Conservation (phyloP, 331 rosid species). For the Quercus lobata region DNA sequence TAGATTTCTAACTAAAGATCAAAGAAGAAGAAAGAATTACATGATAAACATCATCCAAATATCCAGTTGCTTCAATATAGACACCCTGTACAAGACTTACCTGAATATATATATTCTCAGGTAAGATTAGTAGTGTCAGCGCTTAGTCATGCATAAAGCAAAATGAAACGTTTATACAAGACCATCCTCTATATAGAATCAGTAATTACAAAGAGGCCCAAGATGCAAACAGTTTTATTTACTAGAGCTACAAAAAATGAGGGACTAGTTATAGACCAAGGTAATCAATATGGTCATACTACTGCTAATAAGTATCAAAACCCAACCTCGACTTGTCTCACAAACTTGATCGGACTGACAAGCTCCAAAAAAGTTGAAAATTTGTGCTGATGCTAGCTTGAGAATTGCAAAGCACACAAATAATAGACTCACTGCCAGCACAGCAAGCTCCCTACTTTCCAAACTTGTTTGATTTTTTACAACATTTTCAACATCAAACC, state of each 20-base stretch:
- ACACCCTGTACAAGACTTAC: background rate
- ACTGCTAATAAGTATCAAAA: slow-evolving; percentile 55
- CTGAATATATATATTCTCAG: background rate
- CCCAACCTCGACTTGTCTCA: slow-evolving; percentile 60
- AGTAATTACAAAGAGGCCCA: background rate
- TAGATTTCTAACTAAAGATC: no score
- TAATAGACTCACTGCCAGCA: slow-evolving; percentile 61
- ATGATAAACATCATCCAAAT: background rate
- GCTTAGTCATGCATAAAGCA: background rate
- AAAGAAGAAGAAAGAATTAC: no score
- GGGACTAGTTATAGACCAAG: slow-evolving; percentile 47
- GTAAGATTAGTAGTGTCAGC: background rate
- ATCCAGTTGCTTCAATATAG: background rate
- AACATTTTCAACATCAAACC: slow-evolving; percentile 52
- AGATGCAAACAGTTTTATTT: background rate
- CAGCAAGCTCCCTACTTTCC: slow-evolving; percentile 66
- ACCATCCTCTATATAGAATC: slow-evolving; percentile 4
- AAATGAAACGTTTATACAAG: background rate
- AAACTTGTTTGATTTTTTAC: slow-evolving; percentile 49
- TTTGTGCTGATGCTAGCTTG: slow-evolving; percentile 40
- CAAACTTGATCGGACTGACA: slow-evolving; percentile 27
- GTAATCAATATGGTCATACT: slow-evolving; percentile 52
- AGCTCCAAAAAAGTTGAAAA: slow-evolving; percentile 36
- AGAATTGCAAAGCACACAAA: slow-evolving; percentile 59
- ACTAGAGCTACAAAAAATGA: slow-evolving; percentile 17